These are phyloP conservation scores for Hymenoscyphus albidus DNA, from an alignment of 2,329 filamentous ascomycete genomes.

Conservation along the genomic window DNA sequence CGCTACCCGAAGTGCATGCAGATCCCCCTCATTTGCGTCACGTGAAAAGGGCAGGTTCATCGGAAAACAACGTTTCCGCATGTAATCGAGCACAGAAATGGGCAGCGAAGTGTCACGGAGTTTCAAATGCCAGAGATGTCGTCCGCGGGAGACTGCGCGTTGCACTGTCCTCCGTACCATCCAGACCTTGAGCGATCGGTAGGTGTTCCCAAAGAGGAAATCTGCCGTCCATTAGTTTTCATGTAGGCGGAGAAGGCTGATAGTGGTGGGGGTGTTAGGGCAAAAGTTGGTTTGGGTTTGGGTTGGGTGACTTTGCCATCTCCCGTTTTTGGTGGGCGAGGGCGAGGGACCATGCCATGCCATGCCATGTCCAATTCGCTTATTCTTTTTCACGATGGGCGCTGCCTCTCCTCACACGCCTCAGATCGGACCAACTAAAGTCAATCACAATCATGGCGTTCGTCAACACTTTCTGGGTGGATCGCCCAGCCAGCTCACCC, in stretches of 20 bases:
- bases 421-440: constrained; percentile 12
- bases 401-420: not conserved
- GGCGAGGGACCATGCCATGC: too few species aligned
- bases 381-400: constrained; percentile 5
- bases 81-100: not conserved
- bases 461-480: constrained; percentile 2
- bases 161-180: too few species aligned
- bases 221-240: not conserved
- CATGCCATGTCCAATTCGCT: not conserved
- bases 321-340: not conserved
- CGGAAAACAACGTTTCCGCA: not conserved
- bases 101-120: not conserved
- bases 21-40: not conserved
- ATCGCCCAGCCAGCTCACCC: constrained; percentile 5
- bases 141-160: too few species aligned
- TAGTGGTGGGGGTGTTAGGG: not conserved
- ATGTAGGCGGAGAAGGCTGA: not conserved
- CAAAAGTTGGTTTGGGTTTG: too few species aligned
- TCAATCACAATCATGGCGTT: not conserved
- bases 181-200: not conserved
- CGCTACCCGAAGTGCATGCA: not conserved
- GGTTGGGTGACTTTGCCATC: not conserved
- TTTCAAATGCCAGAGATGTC: too few species aligned
- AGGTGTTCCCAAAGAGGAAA: not conserved
- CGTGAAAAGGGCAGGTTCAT: not conserved